Percentiles rank a stretch among this genome's conserved stretches.
These are phyloP conservation scores for Hanseniaspora guilliermondii DNA, from an alignment of 805 yeast species.

Conservation along the genomic window DNA sequence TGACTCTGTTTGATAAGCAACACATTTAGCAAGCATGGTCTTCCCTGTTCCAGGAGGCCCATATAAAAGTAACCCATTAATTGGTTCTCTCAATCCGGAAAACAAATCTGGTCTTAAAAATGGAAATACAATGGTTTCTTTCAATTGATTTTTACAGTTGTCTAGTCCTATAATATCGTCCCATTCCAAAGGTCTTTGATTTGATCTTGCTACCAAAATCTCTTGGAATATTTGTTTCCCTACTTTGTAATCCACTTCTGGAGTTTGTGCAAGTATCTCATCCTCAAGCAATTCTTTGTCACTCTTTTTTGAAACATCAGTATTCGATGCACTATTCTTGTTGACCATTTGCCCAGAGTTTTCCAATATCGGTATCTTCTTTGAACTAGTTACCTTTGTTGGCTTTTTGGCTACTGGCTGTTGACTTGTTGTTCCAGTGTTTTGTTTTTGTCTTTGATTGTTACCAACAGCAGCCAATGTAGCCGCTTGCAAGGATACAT, in stretches of 20 bases:
- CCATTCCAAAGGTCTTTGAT: slow-evolving; percentile 55
- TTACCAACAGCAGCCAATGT: slow-evolving; percentile 1
- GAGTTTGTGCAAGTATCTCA: slow-evolving; percentile 27
- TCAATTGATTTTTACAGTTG: slow-evolving; percentile 73
- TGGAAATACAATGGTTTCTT: slow-evolving; percentile 93
- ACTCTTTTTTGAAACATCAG: neutral
- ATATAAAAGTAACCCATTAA: slow-evolving; percentile 86
- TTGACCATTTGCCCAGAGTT: neutral
- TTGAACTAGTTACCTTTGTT: slow-evolving; percentile 1
- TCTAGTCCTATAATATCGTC: slow-evolving; percentile 89
- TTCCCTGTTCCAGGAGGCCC: slow-evolving; percentile 99
- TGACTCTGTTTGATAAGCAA: slow-evolving; percentile 86
- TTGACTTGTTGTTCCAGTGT: neutral
- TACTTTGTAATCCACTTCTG: slow-evolving; percentile 66
- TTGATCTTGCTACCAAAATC: slow-evolving; percentile 79
- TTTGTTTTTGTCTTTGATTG: neutral
- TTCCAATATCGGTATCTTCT: slow-evolving; percentile 8
- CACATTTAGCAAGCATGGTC: slow-evolving; percentile 93
- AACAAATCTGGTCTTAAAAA: slow-evolving; percentile 87
- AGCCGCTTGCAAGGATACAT: slow-evolving; percentile 9
- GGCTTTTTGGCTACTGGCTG: neutral
- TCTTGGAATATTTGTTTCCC: slow-evolving; percentile 80
- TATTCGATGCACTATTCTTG: neutral
- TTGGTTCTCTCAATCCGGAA: slow-evolving; percentile 83
- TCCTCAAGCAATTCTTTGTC: slow-evolving; percentile 19